These are phyloP conservation scores for Globisporangium sylvaticum DNA, from an alignment of 352 stramenopile genomes.

Conservation along the genomic window DNA sequence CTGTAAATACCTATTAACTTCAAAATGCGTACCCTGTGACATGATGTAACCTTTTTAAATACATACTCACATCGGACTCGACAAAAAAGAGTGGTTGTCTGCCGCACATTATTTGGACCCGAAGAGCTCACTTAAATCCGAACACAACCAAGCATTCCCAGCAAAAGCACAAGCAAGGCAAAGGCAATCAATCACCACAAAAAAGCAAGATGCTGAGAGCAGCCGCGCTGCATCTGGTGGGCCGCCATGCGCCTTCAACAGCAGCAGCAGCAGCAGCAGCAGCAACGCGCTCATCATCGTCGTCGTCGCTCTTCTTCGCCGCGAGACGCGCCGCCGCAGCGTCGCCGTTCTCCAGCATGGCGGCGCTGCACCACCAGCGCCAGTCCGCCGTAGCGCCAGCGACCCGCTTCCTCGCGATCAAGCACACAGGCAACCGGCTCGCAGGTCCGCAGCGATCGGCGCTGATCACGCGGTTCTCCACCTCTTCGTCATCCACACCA, in stretches of 20 bases:
- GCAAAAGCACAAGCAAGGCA: neutral
- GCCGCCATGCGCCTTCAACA: neutral
- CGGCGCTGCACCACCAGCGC: neutral
- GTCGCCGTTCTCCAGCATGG: slow-evolving; percentile 4
- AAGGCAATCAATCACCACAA: neutral
- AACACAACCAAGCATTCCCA: neutral
- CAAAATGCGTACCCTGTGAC: neutral
- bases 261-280: neutral
- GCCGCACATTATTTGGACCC: slow-evolving; percentile 1
- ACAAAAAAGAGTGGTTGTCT: slow-evolving; percentile 1
- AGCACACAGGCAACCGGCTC: neutral
- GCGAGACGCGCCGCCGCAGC: neutral
- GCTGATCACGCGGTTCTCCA: slow-evolving; percentile 19
- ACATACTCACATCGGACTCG: neutral
- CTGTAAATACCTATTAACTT: neutral
- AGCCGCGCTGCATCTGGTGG: neutral
- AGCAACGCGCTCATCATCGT: neutral
- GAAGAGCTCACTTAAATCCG: slow-evolving; percentile 2
- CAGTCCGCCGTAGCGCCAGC: neutral
- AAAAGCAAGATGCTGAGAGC: neutral
- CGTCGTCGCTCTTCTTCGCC: neutral
- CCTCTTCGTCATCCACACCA: slow-evolving; percentile 19
- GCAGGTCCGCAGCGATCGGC: slow-evolving; percentile 2
- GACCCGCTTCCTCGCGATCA: slow-evolving; percentile 12
- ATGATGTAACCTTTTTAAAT: neutral